Evolutionary conservation across 2,329 filamentous ascomycete genomes (phyloP).

Genomic region (Colletotrichum sp.): DNA sequence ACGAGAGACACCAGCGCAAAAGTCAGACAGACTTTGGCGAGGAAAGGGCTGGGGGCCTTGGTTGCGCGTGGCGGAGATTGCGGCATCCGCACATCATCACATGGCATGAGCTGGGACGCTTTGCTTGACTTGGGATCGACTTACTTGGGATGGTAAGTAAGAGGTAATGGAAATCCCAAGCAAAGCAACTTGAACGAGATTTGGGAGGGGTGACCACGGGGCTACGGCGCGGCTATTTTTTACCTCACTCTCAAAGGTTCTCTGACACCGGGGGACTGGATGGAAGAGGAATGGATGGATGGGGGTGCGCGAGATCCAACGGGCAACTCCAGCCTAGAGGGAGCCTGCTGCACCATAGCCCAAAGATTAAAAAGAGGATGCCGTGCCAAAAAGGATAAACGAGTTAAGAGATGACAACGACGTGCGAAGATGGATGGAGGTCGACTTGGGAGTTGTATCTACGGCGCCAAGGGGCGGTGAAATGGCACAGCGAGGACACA

Average conservation of each 20-base stretch:
- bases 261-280: background rate
- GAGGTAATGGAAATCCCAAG: background rate
- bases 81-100: constrained; percentile 17
- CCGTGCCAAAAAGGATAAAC: background rate
- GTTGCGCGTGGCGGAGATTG: constrained; percentile 3
- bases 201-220: background rate
- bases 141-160: constrained; percentile 2
- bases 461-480: constrained; percentile 3
- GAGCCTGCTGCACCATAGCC: background rate
- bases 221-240: background rate
- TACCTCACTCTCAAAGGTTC: background rate
- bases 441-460: background rate
- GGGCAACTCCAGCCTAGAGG: background rate
- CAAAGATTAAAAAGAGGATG: background rate
- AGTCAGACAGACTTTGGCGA: background rate
- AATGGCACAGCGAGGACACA: constrained; percentile 7
- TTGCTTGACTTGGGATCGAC: constrained; percentile 3
- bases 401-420: constrained; percentile 1
- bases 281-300: background rate
- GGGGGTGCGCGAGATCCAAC: background rate
- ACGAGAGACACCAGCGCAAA: background rate
- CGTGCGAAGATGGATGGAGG: constrained; percentile 20
- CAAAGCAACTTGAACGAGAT: background rate
- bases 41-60: background rate
- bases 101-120: constrained; percentile 15